Evolutionary conservation across 2,329 filamentous ascomycete genomes (phyloP), one percentile per base, ranked within the genome.

Genomic region (Pseudogymnoascus sp.): DNA sequence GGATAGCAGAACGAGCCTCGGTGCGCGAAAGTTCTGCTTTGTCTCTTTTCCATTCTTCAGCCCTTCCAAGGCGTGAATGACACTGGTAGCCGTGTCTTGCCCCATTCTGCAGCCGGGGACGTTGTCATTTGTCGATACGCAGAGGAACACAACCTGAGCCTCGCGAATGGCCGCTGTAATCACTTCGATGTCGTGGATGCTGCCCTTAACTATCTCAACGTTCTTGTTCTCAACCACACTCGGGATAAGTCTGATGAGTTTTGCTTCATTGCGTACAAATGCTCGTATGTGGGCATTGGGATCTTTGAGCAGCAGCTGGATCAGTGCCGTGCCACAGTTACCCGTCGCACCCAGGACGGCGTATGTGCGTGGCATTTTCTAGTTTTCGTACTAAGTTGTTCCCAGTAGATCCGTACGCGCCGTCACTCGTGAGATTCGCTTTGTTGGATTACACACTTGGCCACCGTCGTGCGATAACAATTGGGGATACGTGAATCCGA

Each of bases 261-360:
- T 81, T 7, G 70, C 28, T 14, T 68, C 65, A 66, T 75, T 76
- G 63, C 79, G 79, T 63, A 78, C 79, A 70, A 78, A 82, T 19
- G 76, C 78, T 62, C 78, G 66, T 64, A 82, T 71, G 3, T 66
- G 65, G 35, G 62, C 67, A 7, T 73, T 37, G 0, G 74, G 71
- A 0, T 61, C 61, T 10, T 70, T 60, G 4, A 80, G 72, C 1
- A 82, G 72, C 38, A 71, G 72, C 22, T 75, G 56, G 38, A 82
- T 72, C 28, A 82, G 70, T 2, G 76, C 73, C 1, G 66, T 71
- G 61, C 79, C 80, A 41, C 72, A 76, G 65, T 78, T 80, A 6
- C 79, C 80, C 0, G 78, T 81, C 19, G 68, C 65, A 6, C 78
- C 77, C 1, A 79, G 67, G 8, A 79, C 67, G 4, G 77, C 77